Percentiles rank a stretch among this genome's conserved stretches.
phyloP scores from a whole-genome alignment of 1,139 yeast genomes.

The Candida gigantensis region DNA sequence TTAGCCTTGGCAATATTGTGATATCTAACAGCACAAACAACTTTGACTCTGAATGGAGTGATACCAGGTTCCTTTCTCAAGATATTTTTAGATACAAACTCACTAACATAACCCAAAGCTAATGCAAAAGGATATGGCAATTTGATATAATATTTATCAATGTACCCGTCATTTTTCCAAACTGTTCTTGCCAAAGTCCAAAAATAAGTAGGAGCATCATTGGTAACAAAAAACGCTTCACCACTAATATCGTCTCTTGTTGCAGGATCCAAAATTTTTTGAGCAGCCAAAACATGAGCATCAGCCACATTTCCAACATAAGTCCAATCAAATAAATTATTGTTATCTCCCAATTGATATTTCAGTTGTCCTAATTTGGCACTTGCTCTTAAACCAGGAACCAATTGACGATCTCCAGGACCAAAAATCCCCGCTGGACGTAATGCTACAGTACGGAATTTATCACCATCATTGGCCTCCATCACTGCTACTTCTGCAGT shows the following conservation, averaged over 20 bases:
- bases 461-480: constrained; percentile 57
- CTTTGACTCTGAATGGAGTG: constrained; percentile 91
- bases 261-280: constrained; percentile 56
- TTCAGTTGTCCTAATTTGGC: constrained; percentile 85
- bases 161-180: constrained; percentile 94
- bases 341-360: constrained; percentile 92
- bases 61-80: constrained; percentile 88
- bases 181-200: constrained; percentile 97
- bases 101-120: constrained; percentile 76
- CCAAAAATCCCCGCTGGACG: constrained; percentile 99
- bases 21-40: constrained; percentile 93
- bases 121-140: constrained; percentile 75
- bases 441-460: constrained; percentile 74
- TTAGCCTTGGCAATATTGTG: constrained; percentile 92
- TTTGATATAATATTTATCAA: constrained; percentile 68
- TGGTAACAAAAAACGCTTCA: constrained; percentile 85
- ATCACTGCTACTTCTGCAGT: constrained; percentile 84
- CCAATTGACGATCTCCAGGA: constrained; percentile 96
- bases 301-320: constrained; percentile 99
- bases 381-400: constrained; percentile 87
- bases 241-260: constrained; percentile 61
- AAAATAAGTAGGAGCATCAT: constrained; percentile 92
- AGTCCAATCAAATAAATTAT: constrained; percentile 93
- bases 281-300: constrained; percentile 91
- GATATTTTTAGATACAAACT: constrained; percentile 60